A percentile compares a stretch with the other conserved stretches of the same genome.
Evolutionary conservation across 2,329 filamentous ascomycete species (phyloP).

Genomic region (Diaporthe capsici): DNA sequence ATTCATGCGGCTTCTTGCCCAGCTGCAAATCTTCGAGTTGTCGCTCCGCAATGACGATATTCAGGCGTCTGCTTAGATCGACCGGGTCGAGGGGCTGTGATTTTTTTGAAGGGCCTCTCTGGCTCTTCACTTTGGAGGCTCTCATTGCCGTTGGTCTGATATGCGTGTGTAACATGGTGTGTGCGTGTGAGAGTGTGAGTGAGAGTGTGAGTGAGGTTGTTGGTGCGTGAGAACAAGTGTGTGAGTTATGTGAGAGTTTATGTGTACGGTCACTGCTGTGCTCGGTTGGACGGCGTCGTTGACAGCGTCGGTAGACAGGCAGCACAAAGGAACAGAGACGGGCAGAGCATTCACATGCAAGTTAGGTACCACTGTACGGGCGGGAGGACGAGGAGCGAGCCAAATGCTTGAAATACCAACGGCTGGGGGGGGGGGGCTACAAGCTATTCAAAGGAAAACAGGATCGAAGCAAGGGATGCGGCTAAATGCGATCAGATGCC

Average conservation of each 20-base stretch:
- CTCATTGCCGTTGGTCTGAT: conserved; percentile 13
- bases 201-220: neutral
- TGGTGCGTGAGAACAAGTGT: neutral
- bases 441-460: conserved; percentile 31
- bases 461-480: conserved; percentile 34
- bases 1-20: neutral
- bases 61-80: conserved; percentile 30
- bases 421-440: neutral
- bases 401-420: conserved; percentile 21
- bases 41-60: conserved; percentile 25
- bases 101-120: neutral
- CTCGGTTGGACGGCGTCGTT: conserved; percentile 20
- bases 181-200: neutral
- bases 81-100: conserved; percentile 17
- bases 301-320: neutral
- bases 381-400: conserved; percentile 4
- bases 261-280: neutral
- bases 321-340: conserved; percentile 21
- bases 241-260: neutral
- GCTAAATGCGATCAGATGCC: conserved; percentile 34
- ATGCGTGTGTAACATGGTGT: conserved; percentile 21
- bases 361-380: neutral
- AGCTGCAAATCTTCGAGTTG: conserved; percentile 13
- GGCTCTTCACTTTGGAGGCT: neutral
- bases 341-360: conserved; percentile 21